Evolutionary conservation across 2,329 filamentous ascomycete species (phyloP).

Genomic region (Trichoderma sp.): DNA sequence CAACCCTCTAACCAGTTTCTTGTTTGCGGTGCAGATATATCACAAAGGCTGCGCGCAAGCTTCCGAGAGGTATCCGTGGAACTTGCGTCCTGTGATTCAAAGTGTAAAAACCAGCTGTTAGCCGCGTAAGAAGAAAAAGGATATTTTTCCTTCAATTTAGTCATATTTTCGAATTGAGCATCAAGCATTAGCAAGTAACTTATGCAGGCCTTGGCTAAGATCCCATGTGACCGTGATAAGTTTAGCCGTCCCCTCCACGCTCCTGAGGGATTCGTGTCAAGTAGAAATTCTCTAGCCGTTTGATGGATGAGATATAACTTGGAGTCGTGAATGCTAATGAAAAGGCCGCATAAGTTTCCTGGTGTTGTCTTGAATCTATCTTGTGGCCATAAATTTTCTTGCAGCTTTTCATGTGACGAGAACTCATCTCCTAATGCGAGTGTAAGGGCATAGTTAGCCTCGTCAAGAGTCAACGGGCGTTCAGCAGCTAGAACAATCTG

Average conservation of each 20-base stretch:
- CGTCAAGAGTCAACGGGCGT: conserved; percentile 9
- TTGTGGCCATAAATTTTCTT: not conserved
- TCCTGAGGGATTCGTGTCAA: not conserved
- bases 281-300: conserved; percentile 17
- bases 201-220: not conserved
- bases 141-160: not conserved
- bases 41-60: not conserved
- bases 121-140: not conserved
- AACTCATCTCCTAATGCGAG: not conserved
- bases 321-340: conserved; percentile 9
- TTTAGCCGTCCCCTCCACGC: conserved; percentile 1
- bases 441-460: conserved; percentile 11
- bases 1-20: not conserved
- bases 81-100: not conserved
- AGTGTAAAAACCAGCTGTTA: not conserved
- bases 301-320: conserved; percentile 11
- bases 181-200: not conserved
- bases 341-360: conserved; percentile 7
- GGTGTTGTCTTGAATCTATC: not conserved
- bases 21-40: not conserved
- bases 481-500: not conserved
- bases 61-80: not conserved
- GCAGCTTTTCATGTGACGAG: not conserved
- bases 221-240: not conserved
- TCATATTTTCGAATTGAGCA: not conserved